Evolutionary conservation across 225 moss, liverwort and hornwort genomes (phyloP).

Genomic region (Physcomitrium patens): DNA sequence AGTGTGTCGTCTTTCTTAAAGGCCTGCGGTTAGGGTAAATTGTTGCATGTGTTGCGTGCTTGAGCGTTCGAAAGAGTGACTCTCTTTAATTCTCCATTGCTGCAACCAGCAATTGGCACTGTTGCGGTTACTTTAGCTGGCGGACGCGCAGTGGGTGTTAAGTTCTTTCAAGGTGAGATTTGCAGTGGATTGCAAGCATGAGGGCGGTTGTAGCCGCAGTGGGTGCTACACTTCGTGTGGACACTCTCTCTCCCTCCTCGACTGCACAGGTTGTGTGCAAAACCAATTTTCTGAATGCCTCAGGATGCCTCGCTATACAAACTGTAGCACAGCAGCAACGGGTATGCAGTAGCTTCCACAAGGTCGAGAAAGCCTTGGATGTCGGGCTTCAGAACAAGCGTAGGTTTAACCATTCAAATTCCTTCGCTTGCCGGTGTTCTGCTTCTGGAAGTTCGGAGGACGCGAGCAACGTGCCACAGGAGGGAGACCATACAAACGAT

Average conservation of each 20-base stretch:
- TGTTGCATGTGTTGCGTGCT: neutral
- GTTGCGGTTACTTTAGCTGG: neutral
- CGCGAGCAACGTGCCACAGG: slow-evolving; percentile 50
- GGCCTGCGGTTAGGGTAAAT: slow-evolving; percentile 48
- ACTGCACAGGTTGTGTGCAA: slow-evolving; percentile 40
- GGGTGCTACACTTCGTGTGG: slow-evolving; percentile 52
- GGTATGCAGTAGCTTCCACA: slow-evolving; percentile 51
- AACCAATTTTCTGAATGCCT: slow-evolving; percentile 53
- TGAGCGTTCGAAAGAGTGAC: neutral
- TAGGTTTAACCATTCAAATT: slow-evolving; percentile 46
- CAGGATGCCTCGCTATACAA: slow-evolving; percentile 56
- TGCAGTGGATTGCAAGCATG: slow-evolving; percentile 45
- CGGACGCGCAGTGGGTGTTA: neutral
- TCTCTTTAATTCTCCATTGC: neutral
- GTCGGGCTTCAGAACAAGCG: slow-evolving; percentile 50
- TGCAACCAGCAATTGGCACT: neutral
- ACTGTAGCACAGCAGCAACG: slow-evolving; percentile 50
- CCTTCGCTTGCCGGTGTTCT: slow-evolving; percentile 68
- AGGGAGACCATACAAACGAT: slow-evolving; percentile 45
- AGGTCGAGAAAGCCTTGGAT: slow-evolving; percentile 56
- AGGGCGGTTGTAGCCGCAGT: slow-evolving; percentile 49
- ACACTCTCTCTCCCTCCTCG: slow-evolving; percentile 31
- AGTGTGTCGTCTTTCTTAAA: slow-evolving; percentile 21
- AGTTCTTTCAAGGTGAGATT: slow-evolving; percentile 7
- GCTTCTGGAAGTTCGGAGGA: slow-evolving; percentile 51